Conservation (phyloP, 371 early-diverging fungal species). For the Blastocladiella emersonii region DNA sequence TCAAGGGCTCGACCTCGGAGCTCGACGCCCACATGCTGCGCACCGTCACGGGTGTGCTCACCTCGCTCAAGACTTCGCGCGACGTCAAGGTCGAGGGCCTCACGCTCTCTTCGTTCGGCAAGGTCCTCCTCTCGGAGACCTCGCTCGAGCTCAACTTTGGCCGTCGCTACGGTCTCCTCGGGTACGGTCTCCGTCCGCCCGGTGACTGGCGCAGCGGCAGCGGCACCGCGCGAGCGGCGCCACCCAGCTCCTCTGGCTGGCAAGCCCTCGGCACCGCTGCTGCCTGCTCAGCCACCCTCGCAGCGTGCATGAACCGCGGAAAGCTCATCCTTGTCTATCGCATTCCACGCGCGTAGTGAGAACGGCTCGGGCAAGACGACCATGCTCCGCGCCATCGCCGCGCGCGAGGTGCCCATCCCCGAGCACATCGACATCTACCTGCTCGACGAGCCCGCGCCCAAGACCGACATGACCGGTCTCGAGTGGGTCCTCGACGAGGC, state of each 20-base stretch:
- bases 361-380: constrained; percentile 61
- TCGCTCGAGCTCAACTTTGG: constrained; percentile 95
- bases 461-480: constrained; percentile 78
- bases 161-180: constrained; percentile 92
- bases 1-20: background rate
- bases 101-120: constrained; percentile 84
- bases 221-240: no score
- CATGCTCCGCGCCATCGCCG: constrained; percentile 84
- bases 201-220: no score
- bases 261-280: no score
- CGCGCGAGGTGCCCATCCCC: constrained; percentile 90
- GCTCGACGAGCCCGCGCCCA: constrained; percentile 88
- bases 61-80: constrained; percentile 78
- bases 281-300: no score
- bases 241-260: no score
- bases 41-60: constrained; percentile 81
- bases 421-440: constrained; percentile 78
- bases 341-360: no score
- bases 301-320: no score
- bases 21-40: constrained; percentile 20
- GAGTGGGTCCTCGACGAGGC: constrained; percentile 83
- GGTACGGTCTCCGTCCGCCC: constrained; percentile 69
- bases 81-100: constrained; percentile 94
- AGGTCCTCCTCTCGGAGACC: constrained; percentile 81
- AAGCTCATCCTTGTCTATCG: no score